Conservation (phyloP, 2,329 filamentous ascomycete genomes). For the Clonostachys solani region DNA sequence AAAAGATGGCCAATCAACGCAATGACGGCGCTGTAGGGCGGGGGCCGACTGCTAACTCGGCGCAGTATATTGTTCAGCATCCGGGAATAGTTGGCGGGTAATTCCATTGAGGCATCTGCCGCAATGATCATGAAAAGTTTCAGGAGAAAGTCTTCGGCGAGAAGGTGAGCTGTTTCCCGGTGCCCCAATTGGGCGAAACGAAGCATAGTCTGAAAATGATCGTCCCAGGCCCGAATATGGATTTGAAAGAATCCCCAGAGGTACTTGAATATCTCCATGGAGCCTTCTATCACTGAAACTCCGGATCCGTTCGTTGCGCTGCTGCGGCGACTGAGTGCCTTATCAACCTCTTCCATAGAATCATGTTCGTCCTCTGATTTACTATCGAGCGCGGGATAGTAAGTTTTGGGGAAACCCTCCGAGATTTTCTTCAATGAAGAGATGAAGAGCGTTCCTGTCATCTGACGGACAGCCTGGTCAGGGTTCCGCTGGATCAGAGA, state of each 20-base stretch:
- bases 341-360: background rate
- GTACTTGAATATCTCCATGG: conserved; percentile 43
- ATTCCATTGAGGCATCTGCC: conserved; percentile 48
- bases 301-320: background rate
- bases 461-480: conserved; percentile 49
- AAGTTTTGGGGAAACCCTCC: conserved; percentile 36
- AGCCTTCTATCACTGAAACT: conserved; percentile 24
- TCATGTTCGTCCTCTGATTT: background rate
- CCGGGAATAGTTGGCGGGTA: conserved; percentile 50
- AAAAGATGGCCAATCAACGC: conserved; percentile 41
- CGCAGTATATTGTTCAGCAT: conserved; percentile 49
- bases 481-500: conserved; percentile 61
- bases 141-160: conserved; percentile 57
- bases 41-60: conserved; percentile 41
- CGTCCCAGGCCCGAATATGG: conserved; percentile 65
- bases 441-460: conserved; percentile 46
- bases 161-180: conserved; percentile 51
- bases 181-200: conserved; percentile 60
- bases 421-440: conserved; percentile 49
- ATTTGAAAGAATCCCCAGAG: conserved; percentile 62
- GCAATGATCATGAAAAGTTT: conserved; percentile 56
- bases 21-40: conserved; percentile 50
- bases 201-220: conserved; percentile 69
- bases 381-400: conserved; percentile 21
- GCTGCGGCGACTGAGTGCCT: background rate